A percentile compares a stretch with the other conserved stretches of the same genome.
Conservation (phyloP, 495 filamentous ascomycete species). For the Penicillium chermesinum region DNA sequence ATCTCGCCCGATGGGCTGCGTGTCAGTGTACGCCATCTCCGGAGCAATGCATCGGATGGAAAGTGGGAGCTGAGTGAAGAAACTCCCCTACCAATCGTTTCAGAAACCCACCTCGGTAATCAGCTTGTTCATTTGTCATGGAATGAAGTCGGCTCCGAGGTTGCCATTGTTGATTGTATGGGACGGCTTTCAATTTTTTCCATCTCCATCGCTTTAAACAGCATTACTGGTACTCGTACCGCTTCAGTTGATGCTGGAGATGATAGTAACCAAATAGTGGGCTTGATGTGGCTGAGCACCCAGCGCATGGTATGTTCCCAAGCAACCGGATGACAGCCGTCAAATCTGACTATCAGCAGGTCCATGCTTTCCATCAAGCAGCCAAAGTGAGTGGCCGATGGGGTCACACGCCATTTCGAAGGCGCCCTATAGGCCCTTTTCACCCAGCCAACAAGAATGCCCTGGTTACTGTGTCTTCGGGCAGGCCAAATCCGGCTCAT, state of each 20-base stretch:
- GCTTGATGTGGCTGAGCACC: conserved; percentile 75
- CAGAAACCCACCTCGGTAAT: conserved; percentile 46
- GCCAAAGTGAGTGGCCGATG: conserved; percentile 47
- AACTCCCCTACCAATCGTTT: conserved; percentile 36
- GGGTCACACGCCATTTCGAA: conserved; percentile 45
- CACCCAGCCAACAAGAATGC: conserved; percentile 65
- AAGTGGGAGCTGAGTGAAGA: conserved; percentile 72
- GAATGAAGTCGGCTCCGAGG: conserved; percentile 65
- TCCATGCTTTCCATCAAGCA: conserved; percentile 49
- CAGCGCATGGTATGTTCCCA: conserved; percentile 44
- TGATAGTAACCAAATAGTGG: conserved; percentile 71
- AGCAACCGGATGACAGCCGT: background rate
- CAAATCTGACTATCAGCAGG: conserved; percentile 15
- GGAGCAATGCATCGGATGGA: conserved; percentile 63
- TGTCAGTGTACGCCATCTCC: conserved; percentile 66
- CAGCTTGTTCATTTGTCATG: conserved; percentile 72
- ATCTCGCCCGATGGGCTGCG: conserved; percentile 65
- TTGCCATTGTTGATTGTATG: conserved; percentile 69
- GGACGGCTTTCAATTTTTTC: conserved; percentile 68
- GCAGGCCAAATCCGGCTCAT: conserved; percentile 64
- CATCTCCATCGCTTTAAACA: conserved; percentile 60
- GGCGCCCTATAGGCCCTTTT: conserved; percentile 55
- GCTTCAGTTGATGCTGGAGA: conserved; percentile 59
- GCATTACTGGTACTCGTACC: conserved; percentile 49
- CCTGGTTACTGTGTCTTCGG: conserved; percentile 64